phyloP scores from a whole-genome alignment of 257 asterid genomes.

The Anisodus acutangulus region DNA sequence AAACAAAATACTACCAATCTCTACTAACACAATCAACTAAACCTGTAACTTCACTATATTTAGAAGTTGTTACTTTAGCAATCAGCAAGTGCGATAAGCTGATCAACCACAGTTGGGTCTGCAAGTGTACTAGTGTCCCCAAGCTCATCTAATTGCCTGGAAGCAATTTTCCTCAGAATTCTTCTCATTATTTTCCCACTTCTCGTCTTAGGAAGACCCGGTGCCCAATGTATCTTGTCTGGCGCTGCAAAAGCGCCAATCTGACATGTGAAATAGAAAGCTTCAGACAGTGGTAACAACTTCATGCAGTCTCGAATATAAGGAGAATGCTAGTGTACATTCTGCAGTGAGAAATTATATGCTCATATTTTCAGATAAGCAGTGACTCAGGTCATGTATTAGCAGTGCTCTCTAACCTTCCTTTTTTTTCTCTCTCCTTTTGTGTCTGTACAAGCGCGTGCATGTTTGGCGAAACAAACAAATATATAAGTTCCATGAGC shows the following conservation, averaged over 20 bases:
- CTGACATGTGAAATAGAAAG: constrained; percentile 40
- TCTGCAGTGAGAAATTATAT: background rate
- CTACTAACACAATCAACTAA: background rate
- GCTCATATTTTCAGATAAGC: background rate
- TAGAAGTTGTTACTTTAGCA: constrained; percentile 36
- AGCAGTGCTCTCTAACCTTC: constrained; percentile 11
- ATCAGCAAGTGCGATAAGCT: constrained; percentile 84
- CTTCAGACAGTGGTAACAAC: constrained; percentile 5
- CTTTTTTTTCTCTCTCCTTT: background rate
- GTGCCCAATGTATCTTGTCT: constrained; percentile 95
- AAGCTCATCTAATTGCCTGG: constrained; percentile 87
- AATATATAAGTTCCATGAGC: background rate
- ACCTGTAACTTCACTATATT: constrained; percentile 23
- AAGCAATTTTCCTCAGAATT: constrained; percentile 88
- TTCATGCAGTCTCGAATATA: background rate
- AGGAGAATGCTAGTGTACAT: constrained; percentile 11
- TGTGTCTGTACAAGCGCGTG: constrained; percentile 1
- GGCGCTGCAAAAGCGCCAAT: constrained; percentile 99
- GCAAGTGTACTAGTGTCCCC: constrained; percentile 97
- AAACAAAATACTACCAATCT: background rate
- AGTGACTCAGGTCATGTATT: constrained; percentile 2
- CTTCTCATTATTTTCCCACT: constrained; percentile 99
- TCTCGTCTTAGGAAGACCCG: constrained; percentile 97
- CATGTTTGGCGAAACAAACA: background rate
- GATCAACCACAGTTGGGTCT: constrained; percentile 90